These are phyloP conservation scores for Calocera viscosa DNA, from an alignment of 768 basidiomycete species.

Conservation along the genomic window DNA sequence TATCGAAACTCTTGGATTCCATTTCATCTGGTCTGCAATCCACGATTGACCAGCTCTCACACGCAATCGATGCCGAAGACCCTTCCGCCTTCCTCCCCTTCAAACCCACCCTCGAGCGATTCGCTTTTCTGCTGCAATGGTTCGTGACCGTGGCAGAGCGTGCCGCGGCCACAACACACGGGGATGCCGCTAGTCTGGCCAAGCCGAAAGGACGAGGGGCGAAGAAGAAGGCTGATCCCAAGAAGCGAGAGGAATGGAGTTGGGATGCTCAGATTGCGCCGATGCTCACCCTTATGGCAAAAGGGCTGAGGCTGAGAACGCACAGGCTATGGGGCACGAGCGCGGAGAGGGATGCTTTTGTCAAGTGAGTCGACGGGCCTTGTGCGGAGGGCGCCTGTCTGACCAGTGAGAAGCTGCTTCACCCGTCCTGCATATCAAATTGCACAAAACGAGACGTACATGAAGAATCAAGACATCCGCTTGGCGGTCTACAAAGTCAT, in stretches of 20 bases:
- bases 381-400: slow-evolving; percentile 2
- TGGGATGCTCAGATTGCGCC: slow-evolving; percentile 69
- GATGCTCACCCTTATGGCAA: slow-evolving; percentile 57
- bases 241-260: slow-evolving; percentile 37
- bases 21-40: slow-evolving; percentile 60
- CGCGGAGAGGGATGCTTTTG: slow-evolving; percentile 72
- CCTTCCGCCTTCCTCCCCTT: slow-evolving; percentile 44
- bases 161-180: slow-evolving; percentile 43
- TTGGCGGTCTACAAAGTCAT: slow-evolving; percentile 75
- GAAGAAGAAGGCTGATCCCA: slow-evolving; percentile 27
- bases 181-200: slow-evolving; percentile 33
- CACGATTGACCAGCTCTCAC: slow-evolving; percentile 58
- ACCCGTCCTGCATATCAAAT: slow-evolving; percentile 79
- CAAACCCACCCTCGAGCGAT: slow-evolving; percentile 79
- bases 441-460: slow-evolving; percentile 72
- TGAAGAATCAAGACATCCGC: slow-evolving; percentile 65
- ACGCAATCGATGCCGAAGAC: slow-evolving; percentile 51
- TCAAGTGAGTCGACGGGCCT: slow-evolving; percentile 44
- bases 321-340: slow-evolving; percentile 85
- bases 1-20: slow-evolving; percentile 82
- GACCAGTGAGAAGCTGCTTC: slow-evolving; percentile 47
- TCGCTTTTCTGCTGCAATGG: slow-evolving; percentile 86
- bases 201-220: slow-evolving; percentile 21
- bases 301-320: slow-evolving; percentile 51
- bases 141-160: slow-evolving; percentile 73